Evolutionary conservation across 2,329 filamentous ascomycete species (phyloP), one percentile per base, ranked within the genome.

Genomic region (Penicillium sp.): DNA sequence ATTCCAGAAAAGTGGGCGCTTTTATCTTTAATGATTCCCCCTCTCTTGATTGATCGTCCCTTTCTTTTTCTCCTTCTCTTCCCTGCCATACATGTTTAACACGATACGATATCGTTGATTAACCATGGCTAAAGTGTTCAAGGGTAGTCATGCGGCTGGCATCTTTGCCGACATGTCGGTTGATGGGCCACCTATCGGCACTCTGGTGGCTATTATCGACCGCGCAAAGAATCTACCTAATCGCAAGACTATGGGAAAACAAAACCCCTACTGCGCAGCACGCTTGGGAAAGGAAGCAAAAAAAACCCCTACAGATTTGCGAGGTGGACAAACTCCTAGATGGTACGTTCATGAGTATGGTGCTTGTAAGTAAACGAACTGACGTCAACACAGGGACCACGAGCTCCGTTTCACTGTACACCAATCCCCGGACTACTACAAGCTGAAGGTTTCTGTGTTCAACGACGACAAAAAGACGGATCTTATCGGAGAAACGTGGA

Each of bases 401-500:
- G 95, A 99, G 75, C 85, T 99, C 45, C 91, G 95, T 60, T 99
- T 98, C 72, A 91, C 86, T 45, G 95, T 99, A 16, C 93, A 97
- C 82, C 93, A 98, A 70, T 97, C 92, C 16, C 88, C 92, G 19
- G 95, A 99, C 77, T 99, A 99, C 80, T 92, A 92, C 77, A 91
- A 93, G 72, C 83, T 99, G 56, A 99, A 99, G 74, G 83, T 98
- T 16, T 97, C 93, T 3, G 86, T 98, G 6, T 99, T 99, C 79
- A 97, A 96, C 72, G 95, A 99, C 69, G 95, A 99, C 77, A 98
- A 97, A 80, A 96, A 90, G 79, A 98, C 93, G 0, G 95, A 99
- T 65, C 77, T 99, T 63, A 97, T 99, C 67, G 95, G 95, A 63
- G 95, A 99, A 76, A 88, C 91, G 7, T 97, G 91, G 88, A 85